phyloP scores from a whole-genome alignment of 495 filamentous ascomycete species.

The Penicillium argentinense region DNA sequence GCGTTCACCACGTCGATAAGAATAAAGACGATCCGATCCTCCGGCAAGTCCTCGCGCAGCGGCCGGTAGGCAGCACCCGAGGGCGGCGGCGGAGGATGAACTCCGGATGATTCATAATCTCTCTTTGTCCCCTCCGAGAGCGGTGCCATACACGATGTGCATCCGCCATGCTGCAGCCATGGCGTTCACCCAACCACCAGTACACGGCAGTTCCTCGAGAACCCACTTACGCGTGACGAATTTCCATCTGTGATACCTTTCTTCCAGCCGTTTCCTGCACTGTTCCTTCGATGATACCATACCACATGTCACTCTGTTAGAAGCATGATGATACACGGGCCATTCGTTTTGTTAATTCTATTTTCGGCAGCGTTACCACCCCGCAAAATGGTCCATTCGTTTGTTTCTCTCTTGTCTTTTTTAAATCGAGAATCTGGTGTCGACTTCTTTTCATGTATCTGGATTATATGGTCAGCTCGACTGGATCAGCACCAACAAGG shows the following conservation, averaged over 20 bases:
- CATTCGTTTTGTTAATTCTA: conserved; percentile 23
- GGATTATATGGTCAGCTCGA: background rate
- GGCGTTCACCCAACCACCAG: too few species aligned
- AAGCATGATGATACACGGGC: conserved; percentile 33
- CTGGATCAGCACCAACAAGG: conserved; percentile 1
- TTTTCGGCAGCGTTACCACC: background rate
- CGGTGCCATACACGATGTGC: too few species aligned
- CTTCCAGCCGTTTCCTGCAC: conserved; percentile 10
- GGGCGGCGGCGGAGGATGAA: conserved; percentile 71
- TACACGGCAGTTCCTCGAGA: background rate
- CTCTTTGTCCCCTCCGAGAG: background rate
- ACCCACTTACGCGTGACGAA: conserved; percentile 22
- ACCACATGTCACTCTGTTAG: conserved; percentile 35
- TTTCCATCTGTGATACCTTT: conserved; percentile 28
- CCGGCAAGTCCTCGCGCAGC: conserved; percentile 77
- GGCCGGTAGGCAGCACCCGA: conserved; percentile 80
- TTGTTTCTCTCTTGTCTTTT: conserved; percentile 2
- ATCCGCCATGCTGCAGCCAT: background rate
- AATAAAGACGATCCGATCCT: conserved; percentile 78
- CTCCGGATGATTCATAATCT: conserved; percentile 13
- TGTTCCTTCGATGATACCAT: conserved; percentile 35
- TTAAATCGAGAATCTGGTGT: background rate
- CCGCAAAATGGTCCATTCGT: conserved; percentile 19
- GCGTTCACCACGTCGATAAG: conserved; percentile 85
- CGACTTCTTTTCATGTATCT: background rate